Base-by-base conservation (phyloP, 805 yeast species). In the Grigorovia yakushimaensis region DNA sequence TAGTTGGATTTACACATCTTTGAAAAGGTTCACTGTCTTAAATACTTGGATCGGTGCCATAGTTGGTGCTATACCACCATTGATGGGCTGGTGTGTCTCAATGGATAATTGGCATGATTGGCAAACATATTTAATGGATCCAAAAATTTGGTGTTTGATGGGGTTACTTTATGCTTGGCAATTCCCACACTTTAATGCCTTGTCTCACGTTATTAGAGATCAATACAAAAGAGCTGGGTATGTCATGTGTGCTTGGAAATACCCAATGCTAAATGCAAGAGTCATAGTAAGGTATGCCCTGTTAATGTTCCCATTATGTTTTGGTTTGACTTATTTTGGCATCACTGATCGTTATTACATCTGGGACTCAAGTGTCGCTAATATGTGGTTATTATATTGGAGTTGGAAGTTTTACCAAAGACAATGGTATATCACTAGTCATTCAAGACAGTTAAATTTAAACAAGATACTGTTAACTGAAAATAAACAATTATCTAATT, bases 1-100 rank as follows among this genome's bases (percentile, higher is more conserved):
- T 60, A 81, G 94, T 0, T 89, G 98, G 84, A 66, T 83, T 0
- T 93, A 93, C 68, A 93, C 98, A 0, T 83, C 96, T 0, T 68
- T 93, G 62, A 93, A 93, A 61, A 75, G 98, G 47, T 78, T 73
- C 50, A 81, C 86, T 21, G 91, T 93, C 45, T 63, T 85, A 39
- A 93, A 93, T 65, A 93, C 98, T 0, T 93, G 98, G 98, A 93
- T 93, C 2, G 98, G 98, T 18, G 98, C 98, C 0, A 64, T 93
- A n/a, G 98, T 93, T 4, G 98, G 98, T 4, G 98, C 97, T 0
- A 85, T 93, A 42, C 98, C 98, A 0, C 98, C 98, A 19, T 73
- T 93, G 44, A 93, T 93, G 98, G 98, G 98, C 2, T 93, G 98
- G 98, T 33, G 37, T 33, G 13, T 11, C 6, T 9, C 37, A 9